Percentiles rank a stretch among this genome's conserved stretches.
These are phyloP conservation scores for Rhodamnia rubescens DNA, from an alignment of 345 rosid genomes.

Conservation along the genomic window DNA sequence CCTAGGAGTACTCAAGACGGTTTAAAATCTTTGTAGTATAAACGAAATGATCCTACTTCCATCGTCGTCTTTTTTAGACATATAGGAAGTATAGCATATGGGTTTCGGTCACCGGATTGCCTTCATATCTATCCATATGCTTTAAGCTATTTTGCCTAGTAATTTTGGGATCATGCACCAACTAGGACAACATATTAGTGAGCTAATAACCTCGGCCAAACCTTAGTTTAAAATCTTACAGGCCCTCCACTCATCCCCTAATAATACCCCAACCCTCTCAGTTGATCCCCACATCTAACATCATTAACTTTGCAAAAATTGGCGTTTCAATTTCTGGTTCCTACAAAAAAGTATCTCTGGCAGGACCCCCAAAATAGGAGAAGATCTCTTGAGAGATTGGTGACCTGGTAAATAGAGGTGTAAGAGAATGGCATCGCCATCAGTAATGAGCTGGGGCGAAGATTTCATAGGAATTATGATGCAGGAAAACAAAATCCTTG, in stretches of 20 bases:
- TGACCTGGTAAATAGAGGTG: background rate
- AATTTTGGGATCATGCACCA: background rate
- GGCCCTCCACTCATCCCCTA: background rate
- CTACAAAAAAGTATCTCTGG: background rate
- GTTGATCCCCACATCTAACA: background rate
- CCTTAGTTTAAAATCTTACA: background rate
- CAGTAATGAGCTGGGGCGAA: background rate
- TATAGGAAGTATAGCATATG: background rate
- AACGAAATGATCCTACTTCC: background rate
- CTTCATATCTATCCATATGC: background rate
- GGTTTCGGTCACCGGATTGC: background rate
- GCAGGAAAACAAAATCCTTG: background rate
- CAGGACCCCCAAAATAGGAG: background rate
- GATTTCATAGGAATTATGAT: background rate
- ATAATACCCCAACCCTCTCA: background rate
- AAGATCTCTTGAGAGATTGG: background rate
- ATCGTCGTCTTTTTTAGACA: background rate
- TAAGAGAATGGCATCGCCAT: background rate
- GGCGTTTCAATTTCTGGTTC: background rate
- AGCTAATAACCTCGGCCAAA: background rate
- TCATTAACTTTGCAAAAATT: background rate
- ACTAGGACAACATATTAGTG: background rate
- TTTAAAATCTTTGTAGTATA: background rate
- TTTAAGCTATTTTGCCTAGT: background rate
- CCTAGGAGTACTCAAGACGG: background rate